A percentile compares a stretch with the other conserved stretches of the same genome.
These are phyloP conservation scores for Nymphaea colorata DNA, from an alignment of 164 flowering plant genomes.

Conservation along the genomic window DNA sequence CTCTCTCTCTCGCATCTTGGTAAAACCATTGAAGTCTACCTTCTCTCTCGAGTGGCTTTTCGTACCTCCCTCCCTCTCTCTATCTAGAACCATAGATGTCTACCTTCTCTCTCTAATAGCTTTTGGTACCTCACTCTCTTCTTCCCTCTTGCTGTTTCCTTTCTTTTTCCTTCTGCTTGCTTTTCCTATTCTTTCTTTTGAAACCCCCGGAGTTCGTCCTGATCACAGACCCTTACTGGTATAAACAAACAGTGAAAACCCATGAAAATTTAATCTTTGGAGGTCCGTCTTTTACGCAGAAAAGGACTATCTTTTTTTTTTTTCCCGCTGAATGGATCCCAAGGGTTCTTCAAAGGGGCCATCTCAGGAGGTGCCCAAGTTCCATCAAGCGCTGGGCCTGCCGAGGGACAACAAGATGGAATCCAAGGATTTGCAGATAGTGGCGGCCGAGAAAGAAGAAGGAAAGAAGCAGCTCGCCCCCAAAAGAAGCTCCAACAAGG, in stretches of 20 bases:
- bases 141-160: constrained; percentile 4
- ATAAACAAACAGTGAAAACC: constrained; percentile 31
- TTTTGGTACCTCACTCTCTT: background rate
- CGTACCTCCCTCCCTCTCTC: background rate
- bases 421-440: constrained; percentile 50
- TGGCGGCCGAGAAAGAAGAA: constrained; percentile 44
- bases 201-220: constrained; percentile 18
- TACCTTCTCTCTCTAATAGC: background rate
- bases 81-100: background rate
- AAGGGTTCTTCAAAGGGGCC: constrained; percentile 33
- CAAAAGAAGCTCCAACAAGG: constrained; percentile 72
- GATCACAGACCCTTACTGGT: background rate
- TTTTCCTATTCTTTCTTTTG: constrained; percentile 11
- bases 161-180: constrained; percentile 9
- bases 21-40: background rate
- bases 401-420: constrained; percentile 24
- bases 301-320: constrained; percentile 12
- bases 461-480: constrained; percentile 59
- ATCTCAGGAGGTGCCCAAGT: constrained; percentile 22
- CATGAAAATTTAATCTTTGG: constrained; percentile 31
- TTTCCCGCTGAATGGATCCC: constrained; percentile 41
- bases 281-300: constrained; percentile 31
- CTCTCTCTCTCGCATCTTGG: background rate
- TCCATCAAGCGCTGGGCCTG: constrained; percentile 29
- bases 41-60: background rate